Evolutionary conservation across 257 asterid species (phyloP).

Genomic region (Sherardia arvensis): DNA sequence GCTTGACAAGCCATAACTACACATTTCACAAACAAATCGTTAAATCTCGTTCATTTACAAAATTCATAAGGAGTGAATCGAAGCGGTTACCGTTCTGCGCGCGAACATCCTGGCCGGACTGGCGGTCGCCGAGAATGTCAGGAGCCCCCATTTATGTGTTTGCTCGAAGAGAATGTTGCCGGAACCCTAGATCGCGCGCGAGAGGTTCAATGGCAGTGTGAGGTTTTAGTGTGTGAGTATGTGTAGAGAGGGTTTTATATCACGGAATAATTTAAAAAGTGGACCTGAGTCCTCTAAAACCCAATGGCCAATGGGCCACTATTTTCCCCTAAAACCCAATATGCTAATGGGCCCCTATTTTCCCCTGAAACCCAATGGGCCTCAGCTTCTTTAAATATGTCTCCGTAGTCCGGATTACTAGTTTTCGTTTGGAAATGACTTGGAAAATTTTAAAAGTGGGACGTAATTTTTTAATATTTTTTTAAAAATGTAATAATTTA

Average conservation of each 20-base stretch:
- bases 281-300: no score
- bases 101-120: conserved; percentile 94
- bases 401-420: no score
- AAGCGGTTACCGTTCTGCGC: conserved; percentile 57
- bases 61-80: not conserved
- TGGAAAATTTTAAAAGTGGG: no score
- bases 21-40: conserved; percentile 13
- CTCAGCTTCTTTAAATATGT: no score
- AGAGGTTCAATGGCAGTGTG: not conserved
- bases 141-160: conserved; percentile 40
- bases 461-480: no score
- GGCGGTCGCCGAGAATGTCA: conserved; percentile 88
- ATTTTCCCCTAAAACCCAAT: no score
- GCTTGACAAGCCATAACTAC: conserved; percentile 91
- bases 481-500: no score
- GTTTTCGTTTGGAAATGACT: no score
- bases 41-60: not conserved
- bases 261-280: not conserved
- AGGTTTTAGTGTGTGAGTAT: not conserved
- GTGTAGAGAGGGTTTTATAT: not conserved
- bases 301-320: no score
- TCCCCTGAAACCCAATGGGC: no score
- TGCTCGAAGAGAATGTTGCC: not conserved
- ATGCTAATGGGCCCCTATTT: no score
- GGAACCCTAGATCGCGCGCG: conserved; percentile 14